Percentiles rank a stretch among this genome's conserved stretches.
Evolutionary conservation across 1,139 yeast genomes (phyloP).

Genomic region (Candida glucosophila): DNA sequence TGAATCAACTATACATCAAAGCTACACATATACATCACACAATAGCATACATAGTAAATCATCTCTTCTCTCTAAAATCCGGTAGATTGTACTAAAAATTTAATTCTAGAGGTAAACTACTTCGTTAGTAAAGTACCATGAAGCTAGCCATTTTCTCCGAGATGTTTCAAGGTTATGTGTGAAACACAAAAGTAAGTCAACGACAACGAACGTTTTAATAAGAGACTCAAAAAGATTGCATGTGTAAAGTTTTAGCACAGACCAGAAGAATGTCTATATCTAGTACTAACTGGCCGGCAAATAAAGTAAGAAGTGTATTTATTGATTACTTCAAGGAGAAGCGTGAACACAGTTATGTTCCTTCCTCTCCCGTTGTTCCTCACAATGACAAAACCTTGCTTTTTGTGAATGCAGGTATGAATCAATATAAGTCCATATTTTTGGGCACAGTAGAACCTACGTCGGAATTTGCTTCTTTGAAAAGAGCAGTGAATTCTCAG

Average conservation of each 20-base stretch:
- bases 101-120: too few species aligned
- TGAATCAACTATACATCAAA: too few species aligned
- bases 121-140: too few species aligned
- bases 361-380: slow-evolving; percentile 93
- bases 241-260: slow-evolving; percentile 9
- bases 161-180: too few species aligned
- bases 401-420: slow-evolving; percentile 98
- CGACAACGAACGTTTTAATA: too few species aligned
- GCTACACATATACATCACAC: too few species aligned
- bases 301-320: slow-evolving; percentile 79
- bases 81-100: too few species aligned
- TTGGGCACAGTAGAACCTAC: slow-evolving; percentile 95
- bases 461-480: slow-evolving; percentile 73
- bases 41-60: too few species aligned
- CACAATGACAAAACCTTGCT: slow-evolving; percentile 94
- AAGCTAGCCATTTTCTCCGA: too few species aligned
- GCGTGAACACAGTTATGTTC: slow-evolving; percentile 68
- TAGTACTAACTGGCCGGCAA: slow-evolving; percentile 49
- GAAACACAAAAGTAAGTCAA: too few species aligned
- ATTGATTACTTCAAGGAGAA: slow-evolving; percentile 65
- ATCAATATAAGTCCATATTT: slow-evolving; percentile 95
- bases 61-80: too few species aligned
- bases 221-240: too few species aligned
- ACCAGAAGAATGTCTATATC: slow-evolving; percentile 11
- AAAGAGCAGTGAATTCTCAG: slow-evolving; percentile 90